These are phyloP conservation scores for Camellia granthamiana DNA, from an alignment of 148 eudicot species.

Conservation along the genomic window DNA sequence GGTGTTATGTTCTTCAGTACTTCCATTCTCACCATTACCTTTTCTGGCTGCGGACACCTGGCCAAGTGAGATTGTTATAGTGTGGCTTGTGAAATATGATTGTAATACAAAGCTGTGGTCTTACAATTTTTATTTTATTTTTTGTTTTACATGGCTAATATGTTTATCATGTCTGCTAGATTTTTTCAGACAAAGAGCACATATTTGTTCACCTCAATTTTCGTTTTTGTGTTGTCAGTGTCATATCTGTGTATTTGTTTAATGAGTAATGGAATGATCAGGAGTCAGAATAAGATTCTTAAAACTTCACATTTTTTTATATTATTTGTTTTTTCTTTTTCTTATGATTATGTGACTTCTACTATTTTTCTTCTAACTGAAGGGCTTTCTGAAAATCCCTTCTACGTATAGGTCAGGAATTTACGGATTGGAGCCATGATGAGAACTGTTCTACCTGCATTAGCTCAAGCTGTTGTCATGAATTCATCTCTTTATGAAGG, in stretches of 20 bases:
- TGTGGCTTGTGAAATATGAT: neutral
- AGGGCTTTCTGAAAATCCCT: neutral
- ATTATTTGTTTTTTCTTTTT: neutral
- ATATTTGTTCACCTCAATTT: neutral
- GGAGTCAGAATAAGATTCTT: constrained; percentile 4
- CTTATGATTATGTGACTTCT: neutral
- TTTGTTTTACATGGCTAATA: neutral
- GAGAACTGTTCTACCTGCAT: constrained; percentile 89
- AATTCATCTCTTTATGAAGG: constrained; percentile 39
- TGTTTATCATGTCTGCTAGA: neutral
- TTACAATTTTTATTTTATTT: neutral
- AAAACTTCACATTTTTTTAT: neutral
- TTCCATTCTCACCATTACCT: neutral
- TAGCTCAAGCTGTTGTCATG: constrained; percentile 95
- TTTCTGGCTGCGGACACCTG: neutral
- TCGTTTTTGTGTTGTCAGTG: neutral
- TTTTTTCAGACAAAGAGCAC: neutral
- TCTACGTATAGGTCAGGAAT: constrained; percentile 67
- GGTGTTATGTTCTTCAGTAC: neutral
- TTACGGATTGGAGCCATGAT: constrained; percentile 98
- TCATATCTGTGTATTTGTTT: neutral
- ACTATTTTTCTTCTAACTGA: neutral
- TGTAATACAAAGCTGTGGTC: neutral
- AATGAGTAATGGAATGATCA: neutral
- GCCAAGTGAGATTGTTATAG: neutral